phyloP scores from a whole-genome alignment of 2,329 filamentous ascomycete species.

The Venturia oleaginea region DNA sequence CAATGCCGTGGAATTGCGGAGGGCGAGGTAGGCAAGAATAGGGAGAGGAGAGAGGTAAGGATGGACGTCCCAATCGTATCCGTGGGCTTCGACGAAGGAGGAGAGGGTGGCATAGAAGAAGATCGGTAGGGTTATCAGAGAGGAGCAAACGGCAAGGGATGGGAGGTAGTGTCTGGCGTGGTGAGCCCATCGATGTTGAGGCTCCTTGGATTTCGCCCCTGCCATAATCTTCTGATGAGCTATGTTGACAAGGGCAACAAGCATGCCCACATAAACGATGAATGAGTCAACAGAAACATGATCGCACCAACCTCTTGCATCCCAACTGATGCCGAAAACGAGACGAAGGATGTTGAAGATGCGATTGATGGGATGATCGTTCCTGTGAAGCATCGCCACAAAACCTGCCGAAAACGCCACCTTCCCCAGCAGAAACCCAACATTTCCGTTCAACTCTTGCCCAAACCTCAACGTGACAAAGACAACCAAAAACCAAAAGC shows the following conservation, averaged over 20 bases:
- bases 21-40: slow-evolving; percentile 41
- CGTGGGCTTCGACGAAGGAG: slow-evolving; percentile 24
- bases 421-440: slow-evolving; percentile 5
- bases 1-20: slow-evolving; percentile 40
- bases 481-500: slow-evolving; percentile 54
- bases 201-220: neutral
- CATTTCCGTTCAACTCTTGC: neutral
- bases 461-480: slow-evolving; percentile 33
- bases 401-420: slow-evolving; percentile 7
- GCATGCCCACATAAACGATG: slow-evolving; percentile 49
- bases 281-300: slow-evolving; percentile 45
- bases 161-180: neutral
- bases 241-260: slow-evolving; percentile 37
- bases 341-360: slow-evolving; percentile 29
- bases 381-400: neutral
- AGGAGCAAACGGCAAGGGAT: slow-evolving; percentile 12
- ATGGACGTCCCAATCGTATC: slow-evolving; percentile 41
- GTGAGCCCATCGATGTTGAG: slow-evolving; percentile 15
- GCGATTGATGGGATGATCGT: slow-evolving; percentile 22
- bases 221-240: slow-evolving; percentile 18
- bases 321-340: slow-evolving; percentile 41
- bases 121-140: slow-evolving; percentile 21
- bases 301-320: slow-evolving; percentile 41
- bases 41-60: slow-evolving; percentile 47
- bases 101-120: slow-evolving; percentile 24